phyloP scores from a whole-genome alignment of 2,329 filamentous ascomycete genomes.

The Pyricularia sp. region DNA sequence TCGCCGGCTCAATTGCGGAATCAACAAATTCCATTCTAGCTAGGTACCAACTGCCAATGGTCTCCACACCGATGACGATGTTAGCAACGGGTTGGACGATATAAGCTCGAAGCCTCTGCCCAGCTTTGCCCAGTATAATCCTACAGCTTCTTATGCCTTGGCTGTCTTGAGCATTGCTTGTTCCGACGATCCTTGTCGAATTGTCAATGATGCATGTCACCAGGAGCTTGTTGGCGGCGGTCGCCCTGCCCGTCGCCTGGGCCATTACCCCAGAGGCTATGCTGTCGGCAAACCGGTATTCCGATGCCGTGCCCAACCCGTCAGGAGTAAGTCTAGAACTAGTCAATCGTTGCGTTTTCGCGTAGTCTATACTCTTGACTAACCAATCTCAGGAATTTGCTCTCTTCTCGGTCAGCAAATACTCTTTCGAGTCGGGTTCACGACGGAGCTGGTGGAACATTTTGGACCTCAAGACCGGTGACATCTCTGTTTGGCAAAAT shows the following conservation, averaged over 20 bases:
- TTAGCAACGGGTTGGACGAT: background rate
- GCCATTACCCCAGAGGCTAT: slow-evolving; percentile 18
- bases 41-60: background rate
- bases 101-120: background rate
- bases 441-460: slow-evolving; percentile 35
- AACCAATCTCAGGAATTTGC: slow-evolving; percentile 23
- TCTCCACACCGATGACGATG: background rate
- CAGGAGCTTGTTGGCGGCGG: background rate
- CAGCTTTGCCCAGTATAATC: background rate
- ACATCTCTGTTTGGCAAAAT: slow-evolving; percentile 37
- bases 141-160: background rate
- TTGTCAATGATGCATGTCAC: background rate
- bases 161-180: background rate
- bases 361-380: slow-evolving; percentile 5
- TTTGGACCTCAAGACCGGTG: slow-evolving; percentile 39
- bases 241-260: background rate
- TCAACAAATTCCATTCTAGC: no score
- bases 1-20: background rate
- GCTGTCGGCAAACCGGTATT: slow-evolving; percentile 20
- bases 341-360: background rate
- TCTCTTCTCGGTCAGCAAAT: slow-evolving; percentile 37
- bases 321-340: slow-evolving; percentile 16
- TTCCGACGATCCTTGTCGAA: background rate
- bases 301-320: slow-evolving; percentile 18
- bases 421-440: slow-evolving; percentile 43